Evolutionary conservation across 1,139 yeast species (phyloP), one percentile per base, ranked within the genome.

Genomic region (Meyerozyma guilliermondii): DNA sequence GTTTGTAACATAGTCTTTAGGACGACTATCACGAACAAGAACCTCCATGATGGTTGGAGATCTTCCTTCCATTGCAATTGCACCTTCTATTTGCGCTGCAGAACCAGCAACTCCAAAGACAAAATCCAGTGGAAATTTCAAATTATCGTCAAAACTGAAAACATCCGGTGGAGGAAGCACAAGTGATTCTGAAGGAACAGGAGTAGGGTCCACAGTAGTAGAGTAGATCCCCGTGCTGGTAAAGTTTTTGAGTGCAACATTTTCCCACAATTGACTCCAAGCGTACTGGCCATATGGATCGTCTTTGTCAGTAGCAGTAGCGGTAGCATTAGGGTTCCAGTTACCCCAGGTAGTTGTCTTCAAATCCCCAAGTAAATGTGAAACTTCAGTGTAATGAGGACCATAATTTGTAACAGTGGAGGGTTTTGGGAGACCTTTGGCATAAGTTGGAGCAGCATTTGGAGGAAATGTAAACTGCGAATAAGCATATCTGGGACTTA

Each of bases 1-100:
- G 45, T 60, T 57, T 11, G 69, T 58, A 41, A 63, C 49, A 40
- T 59, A 66, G 34, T 55, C 50, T 26, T 52, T 47, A 4, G 56
- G 52, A 26, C 37, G 41, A 30, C 42, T 28, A 23, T 43, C 43
- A 6, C 40, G 35, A 16, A 48, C 33, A 8, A 51, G 46, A 4
- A 40, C 48, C 44, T 65, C 71, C 55, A 57, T 51, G 28, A 62
- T 47, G 4, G 67, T 50, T n/a, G 70, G 71, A 3, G 64, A 54
- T 40, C 62, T 52, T 8, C 68, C 68, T 42, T 65, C 66, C 22
- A 56, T 66, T 35, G 59, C 55, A 23, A 59, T 53, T 7, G 70
- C 68, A 17, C 71, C 71, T 52, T 66, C 71, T 38, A 63, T 58
- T 46, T 66, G 71, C 40, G 52, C 52, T 8, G 63, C 63, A n/a